A percentile compares a stretch with the other conserved stretches of the same genome.
Conservation (phyloP, 768 basidiomycete genomes). For the Mycena sanguinolenta region DNA sequence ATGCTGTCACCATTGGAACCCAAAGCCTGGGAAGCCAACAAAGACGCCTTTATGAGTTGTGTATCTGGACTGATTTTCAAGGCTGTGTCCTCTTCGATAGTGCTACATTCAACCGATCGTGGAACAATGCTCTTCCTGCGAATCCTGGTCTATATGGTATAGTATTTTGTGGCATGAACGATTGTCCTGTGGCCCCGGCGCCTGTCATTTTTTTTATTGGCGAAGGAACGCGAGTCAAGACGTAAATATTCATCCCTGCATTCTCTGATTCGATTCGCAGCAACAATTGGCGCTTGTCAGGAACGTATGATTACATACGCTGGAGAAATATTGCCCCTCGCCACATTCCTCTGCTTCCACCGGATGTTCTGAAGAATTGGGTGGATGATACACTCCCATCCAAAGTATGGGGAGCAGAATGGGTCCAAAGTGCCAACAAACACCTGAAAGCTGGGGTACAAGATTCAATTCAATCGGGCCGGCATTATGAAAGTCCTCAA, state of each 20-base stretch:
- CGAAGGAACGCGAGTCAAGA: conserved; percentile 16
- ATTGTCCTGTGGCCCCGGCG: too few relatives aligned
- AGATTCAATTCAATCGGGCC: conserved; percentile 12
- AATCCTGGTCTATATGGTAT: conserved; percentile 35
- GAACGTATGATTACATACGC: conserved; percentile 26
- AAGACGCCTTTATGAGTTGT: conserved; percentile 25
- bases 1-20: conserved; percentile 13
- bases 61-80: too few relatives aligned
- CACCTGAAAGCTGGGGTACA: neutral
- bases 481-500: conserved; percentile 27
- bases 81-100: too few relatives aligned
- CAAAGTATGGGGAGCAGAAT: conserved; percentile 10
- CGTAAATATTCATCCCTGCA: neutral
- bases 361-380: conserved; percentile 25
- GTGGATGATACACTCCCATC: conserved; percentile 23
- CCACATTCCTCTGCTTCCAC: conserved; percentile 28
- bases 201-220: too few relatives aligned
- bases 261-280: conserved; percentile 12
- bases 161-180: conserved; percentile 25
- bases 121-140: too few relatives aligned
- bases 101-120: too few relatives aligned
- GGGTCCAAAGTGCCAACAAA: conserved; percentile 12
- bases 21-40: neutral
- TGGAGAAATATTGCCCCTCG: conserved; percentile 33
- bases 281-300: conserved; percentile 30